Percentiles rank a stretch among this genome's conserved stretches.
Conservation (phyloP, 139 green algal species). For the Chlamydomonas incerta region DNA sequence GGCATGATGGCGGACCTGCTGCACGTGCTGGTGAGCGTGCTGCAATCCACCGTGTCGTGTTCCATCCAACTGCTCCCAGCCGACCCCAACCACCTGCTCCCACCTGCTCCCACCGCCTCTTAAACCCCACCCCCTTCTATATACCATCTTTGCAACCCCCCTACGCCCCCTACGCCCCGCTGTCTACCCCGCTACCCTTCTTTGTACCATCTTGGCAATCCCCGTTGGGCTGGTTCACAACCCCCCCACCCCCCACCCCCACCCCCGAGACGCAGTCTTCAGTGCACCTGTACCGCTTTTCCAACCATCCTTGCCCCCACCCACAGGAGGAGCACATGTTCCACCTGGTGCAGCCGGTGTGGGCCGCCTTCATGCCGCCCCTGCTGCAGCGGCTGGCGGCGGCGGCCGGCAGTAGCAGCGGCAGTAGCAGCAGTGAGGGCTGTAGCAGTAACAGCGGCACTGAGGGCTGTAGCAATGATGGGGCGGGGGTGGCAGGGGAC, state of each 20-base stretch:
- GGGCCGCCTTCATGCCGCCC: not conserved
- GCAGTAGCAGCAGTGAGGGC: not conserved
- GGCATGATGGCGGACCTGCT: not conserved
- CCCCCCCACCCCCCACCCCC: too few species aligned
- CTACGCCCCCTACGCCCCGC: too few species aligned
- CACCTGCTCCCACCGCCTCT: too few species aligned
- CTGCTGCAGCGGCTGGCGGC: conserved; percentile 24
- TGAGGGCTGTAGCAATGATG: not conserved
- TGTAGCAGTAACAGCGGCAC: not conserved
- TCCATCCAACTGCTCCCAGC: too few species aligned
- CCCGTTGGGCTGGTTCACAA: too few species aligned
- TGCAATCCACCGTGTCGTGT: too few species aligned
- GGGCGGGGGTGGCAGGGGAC: too few species aligned
- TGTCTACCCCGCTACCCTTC: too few species aligned
- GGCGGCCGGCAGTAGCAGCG: not conserved
- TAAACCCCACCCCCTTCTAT: too few species aligned
- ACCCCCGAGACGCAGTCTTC: not conserved
- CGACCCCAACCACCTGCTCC: too few species aligned
- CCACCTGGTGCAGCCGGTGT: conserved; percentile 45
- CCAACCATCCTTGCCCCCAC: not conserved
- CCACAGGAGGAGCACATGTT: conserved; percentile 52
- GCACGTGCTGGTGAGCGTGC: conserved; percentile 37
- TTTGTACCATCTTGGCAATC: not conserved
- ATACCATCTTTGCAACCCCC: too few species aligned
- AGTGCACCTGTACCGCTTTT: too few species aligned